phyloP scores from a whole-genome alignment of 371 early-diverging fungal genomes.

The Syncephalastrum contaminatum region DNA sequence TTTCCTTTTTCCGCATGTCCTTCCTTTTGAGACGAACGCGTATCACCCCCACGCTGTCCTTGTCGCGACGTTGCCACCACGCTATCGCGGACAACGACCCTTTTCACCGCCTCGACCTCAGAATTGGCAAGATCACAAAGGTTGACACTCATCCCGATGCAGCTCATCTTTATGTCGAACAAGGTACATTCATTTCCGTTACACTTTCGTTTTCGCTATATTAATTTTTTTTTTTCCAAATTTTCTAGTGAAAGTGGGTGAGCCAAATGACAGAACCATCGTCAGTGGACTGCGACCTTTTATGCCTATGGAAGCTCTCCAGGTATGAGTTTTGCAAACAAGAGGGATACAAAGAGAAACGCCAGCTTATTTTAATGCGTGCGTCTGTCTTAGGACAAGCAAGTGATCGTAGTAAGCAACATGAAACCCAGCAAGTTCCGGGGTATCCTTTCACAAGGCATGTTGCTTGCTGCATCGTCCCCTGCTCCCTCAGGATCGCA shows the following conservation, averaged over 20 bases:
- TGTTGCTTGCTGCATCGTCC: conserved; percentile 55
- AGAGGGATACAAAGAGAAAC: not conserved
- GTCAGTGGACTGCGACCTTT: conserved; percentile 75
- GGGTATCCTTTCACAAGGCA: conserved; percentile 60
- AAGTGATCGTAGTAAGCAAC: conserved; percentile 58
- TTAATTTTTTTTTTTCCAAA: no score
- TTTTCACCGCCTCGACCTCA: conserved; percentile 64
- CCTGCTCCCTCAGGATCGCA: no score
- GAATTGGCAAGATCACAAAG: conserved; percentile 71
- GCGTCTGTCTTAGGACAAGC: conserved; percentile 20
- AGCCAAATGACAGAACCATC: conserved; percentile 60
- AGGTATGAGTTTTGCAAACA: conserved; percentile 17
- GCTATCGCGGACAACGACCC: conserved; percentile 36
- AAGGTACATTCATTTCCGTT: conserved; percentile 39
- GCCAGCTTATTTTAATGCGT: not conserved
- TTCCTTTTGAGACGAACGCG: no score
- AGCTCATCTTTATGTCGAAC: conserved; percentile 74
- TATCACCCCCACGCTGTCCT: not conserved
- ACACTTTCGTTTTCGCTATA: not conserved
- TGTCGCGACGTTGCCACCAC: not conserved
- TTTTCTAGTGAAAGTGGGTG: not conserved
- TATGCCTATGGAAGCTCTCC: conserved; percentile 51
- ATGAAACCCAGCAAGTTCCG: conserved; percentile 62
- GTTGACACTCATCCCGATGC: conserved; percentile 72
- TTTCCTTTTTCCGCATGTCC: no score